phyloP scores from a whole-genome alignment of 495 filamentous ascomycete genomes.

The Xylaria longipes region DNA sequence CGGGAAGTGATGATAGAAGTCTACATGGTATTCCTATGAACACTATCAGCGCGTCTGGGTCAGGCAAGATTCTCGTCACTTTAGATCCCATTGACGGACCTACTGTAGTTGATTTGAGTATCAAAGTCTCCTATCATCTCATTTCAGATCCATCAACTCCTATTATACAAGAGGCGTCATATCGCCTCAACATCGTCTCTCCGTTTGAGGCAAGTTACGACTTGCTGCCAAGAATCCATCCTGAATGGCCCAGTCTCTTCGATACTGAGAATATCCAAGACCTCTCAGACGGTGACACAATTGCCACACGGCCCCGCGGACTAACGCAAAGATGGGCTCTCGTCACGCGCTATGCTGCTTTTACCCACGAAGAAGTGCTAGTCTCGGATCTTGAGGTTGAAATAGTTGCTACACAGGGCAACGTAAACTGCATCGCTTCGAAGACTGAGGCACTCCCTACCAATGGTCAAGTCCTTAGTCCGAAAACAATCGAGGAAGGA shows the following conservation, averaged over 20 bases:
- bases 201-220: conserved; percentile 92
- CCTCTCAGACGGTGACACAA: conserved; percentile 28
- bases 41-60: conserved; percentile 57
- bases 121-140: conserved; percentile 78
- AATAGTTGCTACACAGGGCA: conserved; percentile 62
- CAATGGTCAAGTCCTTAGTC: conserved; percentile 53
- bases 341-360: conserved; percentile 72
- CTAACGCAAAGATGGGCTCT: conserved; percentile 81
- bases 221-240: conserved; percentile 76
- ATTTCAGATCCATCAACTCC: conserved; percentile 83
- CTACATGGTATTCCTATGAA: conserved; percentile 47
- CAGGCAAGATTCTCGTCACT: conserved; percentile 47
- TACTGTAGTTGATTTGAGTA: conserved; percentile 69
- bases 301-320: conserved; percentile 53
- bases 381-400: conserved; percentile 68
- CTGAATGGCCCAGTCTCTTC: conserved; percentile 89
- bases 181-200: conserved; percentile 72
- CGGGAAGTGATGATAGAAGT: conserved; percentile 23
- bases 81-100: conserved; percentile 60
- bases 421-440: conserved; percentile 45
- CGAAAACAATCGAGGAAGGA: conserved; percentile 69
- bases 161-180: conserved; percentile 71
- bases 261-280: conserved; percentile 52
- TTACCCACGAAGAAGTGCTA: conserved; percentile 71
- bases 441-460: conserved; percentile 38